Percentiles rank a stretch among this genome's conserved stretches.
phyloP scores from a whole-genome alignment of 1,139 yeast species.

The Candida sanyaensis region DNA sequence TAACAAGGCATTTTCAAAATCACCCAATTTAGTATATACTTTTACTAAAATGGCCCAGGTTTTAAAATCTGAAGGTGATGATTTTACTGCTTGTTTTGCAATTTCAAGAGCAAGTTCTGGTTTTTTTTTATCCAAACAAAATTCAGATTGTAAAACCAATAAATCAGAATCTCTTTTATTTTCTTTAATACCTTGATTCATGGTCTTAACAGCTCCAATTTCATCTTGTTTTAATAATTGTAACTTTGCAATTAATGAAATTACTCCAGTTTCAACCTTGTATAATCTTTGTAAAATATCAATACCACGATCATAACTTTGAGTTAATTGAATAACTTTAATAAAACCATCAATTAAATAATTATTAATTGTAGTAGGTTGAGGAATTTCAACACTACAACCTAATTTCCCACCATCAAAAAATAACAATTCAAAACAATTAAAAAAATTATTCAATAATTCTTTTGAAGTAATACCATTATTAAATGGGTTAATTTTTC shows the following conservation, averaged over 20 bases:
- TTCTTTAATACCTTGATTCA: constrained; percentile 59
- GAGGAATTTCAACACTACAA: constrained; percentile 67
- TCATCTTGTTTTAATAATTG: constrained; percentile 67
- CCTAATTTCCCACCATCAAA: constrained; percentile 69
- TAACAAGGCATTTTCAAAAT: constrained; percentile 74
- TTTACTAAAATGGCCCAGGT: constrained; percentile 80
- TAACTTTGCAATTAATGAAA: constrained; percentile 57
- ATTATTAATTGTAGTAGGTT: constrained; percentile 69
- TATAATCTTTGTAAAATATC: constrained; percentile 48
- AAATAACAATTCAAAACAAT: constrained; percentile 62
- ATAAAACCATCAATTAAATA: constrained; percentile 76
- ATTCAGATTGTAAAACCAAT: constrained; percentile 66
- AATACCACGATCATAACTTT: constrained; percentile 60
- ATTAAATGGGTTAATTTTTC: constrained; percentile 59
- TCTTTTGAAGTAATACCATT: constrained; percentile 39
- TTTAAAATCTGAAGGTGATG: constrained; percentile 82
- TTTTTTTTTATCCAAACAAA: constrained; percentile 65
- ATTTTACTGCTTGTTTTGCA: constrained; percentile 73
- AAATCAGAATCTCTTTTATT: constrained; percentile 66
- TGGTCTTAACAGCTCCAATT: constrained; percentile 68
- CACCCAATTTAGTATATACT: constrained; percentile 69
- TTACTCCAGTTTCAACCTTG: constrained; percentile 50
- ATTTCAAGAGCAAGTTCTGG: constrained; percentile 73
- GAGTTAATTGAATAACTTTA: constrained; percentile 65
- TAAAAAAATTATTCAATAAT: constrained; percentile 56